These are phyloP conservation scores for Pestalotiopsis sp. DNA, from an alignment of 2,329 filamentous ascomycete species.

Conservation along the genomic window DNA sequence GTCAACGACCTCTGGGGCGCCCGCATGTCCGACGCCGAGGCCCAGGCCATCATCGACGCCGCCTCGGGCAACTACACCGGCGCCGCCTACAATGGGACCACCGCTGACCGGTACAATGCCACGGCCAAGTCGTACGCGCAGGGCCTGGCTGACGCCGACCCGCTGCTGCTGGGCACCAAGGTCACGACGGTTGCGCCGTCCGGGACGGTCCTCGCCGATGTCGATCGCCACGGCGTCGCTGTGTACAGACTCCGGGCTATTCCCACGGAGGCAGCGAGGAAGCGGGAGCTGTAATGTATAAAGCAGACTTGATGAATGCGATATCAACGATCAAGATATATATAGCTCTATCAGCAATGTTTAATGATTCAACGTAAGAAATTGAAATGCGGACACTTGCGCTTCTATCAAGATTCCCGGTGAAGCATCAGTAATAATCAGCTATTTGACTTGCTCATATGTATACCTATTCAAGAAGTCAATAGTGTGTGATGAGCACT, in stretches of 20 bases:
- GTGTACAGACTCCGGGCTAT: conserved; percentile 48
- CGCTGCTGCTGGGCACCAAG: conserved; percentile 50
- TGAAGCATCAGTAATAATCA: too few relatives aligned
- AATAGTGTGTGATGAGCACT: too few relatives aligned
- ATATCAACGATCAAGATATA: background rate
- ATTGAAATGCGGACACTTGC: too few relatives aligned
- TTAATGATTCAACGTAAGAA: background rate
- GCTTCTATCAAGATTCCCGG: too few relatives aligned
- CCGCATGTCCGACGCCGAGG: conserved; percentile 51
- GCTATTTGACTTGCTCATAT: too few relatives aligned
- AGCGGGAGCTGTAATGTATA: conserved; percentile 26
- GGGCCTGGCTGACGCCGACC: conserved; percentile 43
- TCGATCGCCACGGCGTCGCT: conserved; percentile 52
- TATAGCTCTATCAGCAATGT: background rate
- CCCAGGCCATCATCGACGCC: conserved; percentile 45
- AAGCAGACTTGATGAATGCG: background rate
- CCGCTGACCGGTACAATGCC: conserved; percentile 46
- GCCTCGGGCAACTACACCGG: conserved; percentile 33
- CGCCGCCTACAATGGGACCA: background rate
- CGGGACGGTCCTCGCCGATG: conserved; percentile 44
- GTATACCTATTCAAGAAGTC: too few relatives aligned
- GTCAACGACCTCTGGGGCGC: conserved; percentile 59
- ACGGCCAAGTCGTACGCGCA: conserved; percentile 50
- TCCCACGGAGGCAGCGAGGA: conserved; percentile 29
- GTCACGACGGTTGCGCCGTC: conserved; percentile 42